Percentiles rank a stretch among this genome's conserved stretches.
These are phyloP conservation scores for Oryza punctata DNA, from an alignment of 176 grass and related monocot genomes.

Conservation along the genomic window DNA sequence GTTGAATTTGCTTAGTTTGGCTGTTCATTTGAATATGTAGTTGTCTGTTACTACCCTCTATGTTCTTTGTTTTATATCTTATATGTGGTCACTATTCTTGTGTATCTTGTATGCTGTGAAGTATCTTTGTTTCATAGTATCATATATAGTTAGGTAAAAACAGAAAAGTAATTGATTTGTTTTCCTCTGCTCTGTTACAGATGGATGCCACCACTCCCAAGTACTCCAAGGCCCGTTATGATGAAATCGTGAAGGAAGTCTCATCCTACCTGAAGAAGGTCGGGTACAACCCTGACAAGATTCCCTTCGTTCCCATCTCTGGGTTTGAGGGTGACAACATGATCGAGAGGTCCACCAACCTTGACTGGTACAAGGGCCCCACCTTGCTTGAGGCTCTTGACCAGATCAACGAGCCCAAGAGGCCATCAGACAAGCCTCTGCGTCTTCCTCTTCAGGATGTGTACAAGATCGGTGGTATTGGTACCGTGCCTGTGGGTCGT, in stretches of 20 bases:
- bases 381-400: constrained; percentile 87
- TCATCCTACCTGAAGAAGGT: constrained; percentile 86
- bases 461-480: constrained; percentile 98
- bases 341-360: constrained; percentile 87
- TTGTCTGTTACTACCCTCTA: too few species aligned
- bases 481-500: constrained; percentile 80
- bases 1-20: too few species aligned
- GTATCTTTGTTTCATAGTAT: too few species aligned
- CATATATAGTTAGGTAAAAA: too few species aligned
- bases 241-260: constrained; percentile 85
- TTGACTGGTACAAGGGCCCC: constrained; percentile 91
- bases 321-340: constrained; percentile 90
- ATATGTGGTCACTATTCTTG: too few species aligned
- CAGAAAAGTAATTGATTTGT: background rate
- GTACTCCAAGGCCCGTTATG: constrained; percentile 74
- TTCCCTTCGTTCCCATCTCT: constrained; percentile 80
- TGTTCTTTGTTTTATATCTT: too few species aligned
- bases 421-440: constrained; percentile 89
- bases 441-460: constrained; percentile 97
- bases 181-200: background rate
- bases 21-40: too few species aligned
- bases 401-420: constrained; percentile 79
- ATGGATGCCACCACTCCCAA: constrained; percentile 91
- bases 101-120: too few species aligned
- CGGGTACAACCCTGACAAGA: constrained; percentile 84